These are phyloP conservation scores for Daldinia concentrica DNA, from an alignment of 495 filamentous ascomycete species.

Conservation along the genomic window DNA sequence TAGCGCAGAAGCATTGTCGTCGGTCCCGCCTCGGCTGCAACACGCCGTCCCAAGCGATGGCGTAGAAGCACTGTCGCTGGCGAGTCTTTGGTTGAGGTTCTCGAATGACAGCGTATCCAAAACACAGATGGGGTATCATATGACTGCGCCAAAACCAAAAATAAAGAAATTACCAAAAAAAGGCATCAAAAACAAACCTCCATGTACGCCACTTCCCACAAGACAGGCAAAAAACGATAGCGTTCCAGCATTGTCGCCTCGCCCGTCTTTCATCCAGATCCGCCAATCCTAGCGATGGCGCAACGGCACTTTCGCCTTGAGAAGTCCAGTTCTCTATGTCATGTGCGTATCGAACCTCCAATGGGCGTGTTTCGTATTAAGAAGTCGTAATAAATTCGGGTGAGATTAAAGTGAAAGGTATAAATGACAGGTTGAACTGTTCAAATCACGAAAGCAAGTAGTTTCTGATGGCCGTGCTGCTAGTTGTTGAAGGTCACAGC, in stretches of 20 bases:
- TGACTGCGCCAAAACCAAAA: conserved; percentile 43
- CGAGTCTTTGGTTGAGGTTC: conserved; percentile 49
- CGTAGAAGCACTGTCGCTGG: conserved; percentile 66
- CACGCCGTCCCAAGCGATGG: conserved; percentile 67
- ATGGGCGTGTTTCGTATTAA: conserved; percentile 32
- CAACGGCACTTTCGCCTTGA: conserved; percentile 55
- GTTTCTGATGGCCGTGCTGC: conserved; percentile 17
- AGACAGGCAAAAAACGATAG: conserved; percentile 48
- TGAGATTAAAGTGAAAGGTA: conserved; percentile 39
- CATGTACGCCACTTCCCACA: conserved; percentile 30
- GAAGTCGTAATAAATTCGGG: conserved; percentile 32
- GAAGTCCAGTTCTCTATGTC: conserved; percentile 41
- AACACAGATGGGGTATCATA: conserved; percentile 70
- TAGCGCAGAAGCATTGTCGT: conserved; percentile 66
- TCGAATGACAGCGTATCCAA: conserved; percentile 58
- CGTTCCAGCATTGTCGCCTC: conserved; percentile 55
- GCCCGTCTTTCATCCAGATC: conserved; percentile 37
- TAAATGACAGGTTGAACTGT: conserved; percentile 47
- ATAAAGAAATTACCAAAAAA: conserved; percentile 19
- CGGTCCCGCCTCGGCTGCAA: conserved; percentile 59
- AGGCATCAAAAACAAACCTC: conserved; percentile 27
- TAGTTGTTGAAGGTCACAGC: conserved; percentile 43
- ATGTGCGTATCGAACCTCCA: conserved; percentile 35
- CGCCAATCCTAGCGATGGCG: conserved; percentile 53
- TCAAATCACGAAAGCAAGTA: conserved; percentile 10